A percentile compares a stretch with the other conserved stretches of the same genome.
phyloP scores from a whole-genome alignment of 768 basidiomycete genomes.

The Suillus fuscotomentosus region DNA sequence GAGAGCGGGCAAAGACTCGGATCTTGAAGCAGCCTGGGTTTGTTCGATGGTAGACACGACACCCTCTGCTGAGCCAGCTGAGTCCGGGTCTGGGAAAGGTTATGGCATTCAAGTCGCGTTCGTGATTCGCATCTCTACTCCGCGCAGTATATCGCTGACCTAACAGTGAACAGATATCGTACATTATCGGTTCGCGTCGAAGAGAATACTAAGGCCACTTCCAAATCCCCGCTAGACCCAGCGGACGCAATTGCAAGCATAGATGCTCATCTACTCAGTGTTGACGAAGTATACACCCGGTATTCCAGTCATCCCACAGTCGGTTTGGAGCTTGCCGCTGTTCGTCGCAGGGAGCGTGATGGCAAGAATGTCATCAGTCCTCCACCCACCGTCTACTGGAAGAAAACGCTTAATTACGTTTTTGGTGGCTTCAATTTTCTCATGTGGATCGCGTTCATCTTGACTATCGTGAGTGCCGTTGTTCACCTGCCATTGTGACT shows the following conservation, averaged over 20 bases:
- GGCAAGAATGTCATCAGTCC: slow-evolving; percentile 54
- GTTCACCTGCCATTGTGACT: slow-evolving; percentile 48
- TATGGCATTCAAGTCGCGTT: slow-evolving; percentile 5
- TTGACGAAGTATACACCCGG: slow-evolving; percentile 41
- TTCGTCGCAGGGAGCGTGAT: slow-evolving; percentile 40
- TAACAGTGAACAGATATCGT: slow-evolving; percentile 22
- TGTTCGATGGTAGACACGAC: not conserved
- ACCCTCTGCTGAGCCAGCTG: not conserved
- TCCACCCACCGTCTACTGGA: slow-evolving; percentile 40
- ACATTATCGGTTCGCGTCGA: slow-evolving; percentile 38
- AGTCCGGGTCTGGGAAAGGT: not conserved
- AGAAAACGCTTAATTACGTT: slow-evolving; percentile 49
- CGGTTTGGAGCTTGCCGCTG: slow-evolving; percentile 51
- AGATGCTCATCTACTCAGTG: slow-evolving; percentile 41
- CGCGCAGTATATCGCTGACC: not conserved
- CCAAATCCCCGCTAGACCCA: slow-evolving; percentile 17
- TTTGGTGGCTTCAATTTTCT: slow-evolving; percentile 36
- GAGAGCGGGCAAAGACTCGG: not conserved
- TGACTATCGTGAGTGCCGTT: slow-evolving; percentile 40
- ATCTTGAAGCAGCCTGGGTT: too few relatives aligned
- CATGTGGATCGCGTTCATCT: not conserved
- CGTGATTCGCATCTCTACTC: not conserved
- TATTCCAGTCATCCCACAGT: slow-evolving; percentile 42
- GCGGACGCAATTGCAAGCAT: slow-evolving; percentile 34
- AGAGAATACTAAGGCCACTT: slow-evolving; percentile 5